Evolutionary conservation across 495 filamentous ascomycete genomes (phyloP).

Genomic region (Xylona heveae): DNA sequence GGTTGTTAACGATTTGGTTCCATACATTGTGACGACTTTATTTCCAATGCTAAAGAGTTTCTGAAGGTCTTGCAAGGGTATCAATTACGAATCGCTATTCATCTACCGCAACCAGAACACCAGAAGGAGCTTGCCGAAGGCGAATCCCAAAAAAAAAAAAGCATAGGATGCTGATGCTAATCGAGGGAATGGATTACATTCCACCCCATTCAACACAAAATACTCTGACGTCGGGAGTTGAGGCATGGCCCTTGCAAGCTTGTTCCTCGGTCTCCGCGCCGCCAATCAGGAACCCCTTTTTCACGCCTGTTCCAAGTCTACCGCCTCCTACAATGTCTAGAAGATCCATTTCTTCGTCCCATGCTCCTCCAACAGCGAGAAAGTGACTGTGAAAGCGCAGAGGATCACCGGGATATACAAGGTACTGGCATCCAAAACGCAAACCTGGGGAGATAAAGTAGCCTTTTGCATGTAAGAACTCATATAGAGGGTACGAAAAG

Average conservation of each 20-base stretch:
- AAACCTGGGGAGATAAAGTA: conserved; percentile 85
- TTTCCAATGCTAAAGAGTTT: no score
- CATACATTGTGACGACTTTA: no score
- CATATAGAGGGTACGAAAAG: conserved; percentile 39
- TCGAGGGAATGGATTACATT: no score
- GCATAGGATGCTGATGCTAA: no score
- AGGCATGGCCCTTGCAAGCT: conserved; percentile 9
- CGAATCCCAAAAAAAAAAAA: no score
- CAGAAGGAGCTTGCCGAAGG: no score
- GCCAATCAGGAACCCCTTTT: conserved; percentile 83
- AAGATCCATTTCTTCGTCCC: conserved; percentile 71
- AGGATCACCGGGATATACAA: conserved; percentile 87
- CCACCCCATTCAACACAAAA: conserved; percentile 75
- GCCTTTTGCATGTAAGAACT: conserved; percentile 50
- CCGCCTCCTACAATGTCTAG: conserved; percentile 72
- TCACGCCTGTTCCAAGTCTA: conserved; percentile 76
- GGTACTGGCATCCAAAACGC: conserved; percentile 84
- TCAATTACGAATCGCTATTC: no score
- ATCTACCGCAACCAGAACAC: no score
- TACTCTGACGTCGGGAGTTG: conserved; percentile 26
- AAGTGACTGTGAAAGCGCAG: conserved; percentile 91
- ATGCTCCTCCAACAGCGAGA: conserved; percentile 50
- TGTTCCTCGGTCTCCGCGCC: conserved; percentile 22
- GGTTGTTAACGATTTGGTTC: no score
- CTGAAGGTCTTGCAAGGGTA: no score